These are phyloP conservation scores for Serendipita sp. DNA, from an alignment of 768 basidiomycete species.

Conservation along the genomic window DNA sequence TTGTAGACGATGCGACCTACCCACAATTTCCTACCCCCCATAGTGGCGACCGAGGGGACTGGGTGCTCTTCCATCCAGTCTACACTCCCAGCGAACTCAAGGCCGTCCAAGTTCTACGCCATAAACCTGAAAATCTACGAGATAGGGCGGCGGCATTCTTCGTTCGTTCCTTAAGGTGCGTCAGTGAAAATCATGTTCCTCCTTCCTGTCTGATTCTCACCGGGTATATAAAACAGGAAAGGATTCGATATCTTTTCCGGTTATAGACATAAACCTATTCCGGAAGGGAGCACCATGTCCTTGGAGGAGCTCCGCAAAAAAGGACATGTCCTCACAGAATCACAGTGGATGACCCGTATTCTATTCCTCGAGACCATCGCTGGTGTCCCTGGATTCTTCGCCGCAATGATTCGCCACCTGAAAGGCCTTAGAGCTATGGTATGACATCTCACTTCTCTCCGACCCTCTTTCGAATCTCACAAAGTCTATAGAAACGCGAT, in stretches of 20 bases:
- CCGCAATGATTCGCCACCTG: slow-evolving; percentile 73
- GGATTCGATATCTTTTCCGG: slow-evolving; percentile 74
- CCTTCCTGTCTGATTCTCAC: background rate
- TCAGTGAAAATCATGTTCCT: background rate
- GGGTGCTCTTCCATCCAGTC: slow-evolving; percentile 89
- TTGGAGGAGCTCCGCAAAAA: slow-evolving; percentile 55
- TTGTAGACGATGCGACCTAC: too few relatives aligned
- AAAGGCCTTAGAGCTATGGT: slow-evolving; percentile 70
- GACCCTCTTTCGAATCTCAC: slow-evolving; percentile 15
- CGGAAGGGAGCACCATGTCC: slow-evolving; percentile 44
- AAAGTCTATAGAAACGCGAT: slow-evolving; percentile 23
- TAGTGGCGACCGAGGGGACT: slow-evolving; percentile 20
- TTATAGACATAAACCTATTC: slow-evolving; percentile 61
- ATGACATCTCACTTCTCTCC: slow-evolving; percentile 20
- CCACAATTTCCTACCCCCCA: background rate
- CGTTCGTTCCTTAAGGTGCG: background rate
- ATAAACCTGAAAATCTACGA: slow-evolving; percentile 41
- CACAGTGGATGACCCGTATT: slow-evolving; percentile 59
- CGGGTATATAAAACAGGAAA: slow-evolving; percentile 22
- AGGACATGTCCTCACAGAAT: slow-evolving; percentile 57
- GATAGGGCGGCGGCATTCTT: slow-evolving; percentile 17
- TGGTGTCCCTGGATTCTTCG: slow-evolving; percentile 91
- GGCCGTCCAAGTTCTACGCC: slow-evolving; percentile 53
- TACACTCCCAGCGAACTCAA: slow-evolving; percentile 60
- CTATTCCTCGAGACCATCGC: slow-evolving; percentile 78